Percentiles rank a stretch among this genome's conserved stretches.
Conservation (phyloP, 2,329 filamentous ascomycete species). For the Aspergillus sp. region DNA sequence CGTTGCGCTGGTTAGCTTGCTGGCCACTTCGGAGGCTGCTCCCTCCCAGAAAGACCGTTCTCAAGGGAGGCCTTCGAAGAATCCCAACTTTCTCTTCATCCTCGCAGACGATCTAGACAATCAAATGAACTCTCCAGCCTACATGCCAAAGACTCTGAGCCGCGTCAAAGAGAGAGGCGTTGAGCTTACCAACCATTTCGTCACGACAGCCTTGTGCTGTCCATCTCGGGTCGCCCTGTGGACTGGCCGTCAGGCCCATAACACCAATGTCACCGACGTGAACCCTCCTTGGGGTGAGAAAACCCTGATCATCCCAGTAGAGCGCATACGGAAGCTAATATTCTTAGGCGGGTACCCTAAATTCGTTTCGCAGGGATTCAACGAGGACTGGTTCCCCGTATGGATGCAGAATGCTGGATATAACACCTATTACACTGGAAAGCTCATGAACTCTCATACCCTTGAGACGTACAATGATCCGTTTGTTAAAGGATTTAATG, state of each 20-base stretch:
- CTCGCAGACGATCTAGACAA: slow-evolving; percentile 67
- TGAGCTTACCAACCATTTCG: slow-evolving; percentile 59
- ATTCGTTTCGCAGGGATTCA: slow-evolving; percentile 63
- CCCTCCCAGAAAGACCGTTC: too few relatives aligned
- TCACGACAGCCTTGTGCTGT: slow-evolving; percentile 64
- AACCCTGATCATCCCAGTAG: not conserved
- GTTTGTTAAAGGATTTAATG: slow-evolving; percentile 59
- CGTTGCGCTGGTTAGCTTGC: too few relatives aligned
- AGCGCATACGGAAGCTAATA: slow-evolving; percentile 29
- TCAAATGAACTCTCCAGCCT: slow-evolving; percentile 35
- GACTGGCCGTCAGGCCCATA: slow-evolving; percentile 66
- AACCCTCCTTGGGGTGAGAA: slow-evolving; percentile 25
- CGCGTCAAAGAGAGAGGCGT: slow-evolving; percentile 51
- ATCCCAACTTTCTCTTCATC: slow-evolving; percentile 64
- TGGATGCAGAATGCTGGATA: slow-evolving; percentile 71
- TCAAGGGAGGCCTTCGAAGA: too few relatives aligned
- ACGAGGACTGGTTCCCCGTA: slow-evolving; percentile 66
- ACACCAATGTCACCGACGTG: slow-evolving; percentile 64
- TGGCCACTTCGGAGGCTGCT: too few relatives aligned
- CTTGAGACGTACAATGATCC: slow-evolving; percentile 62
- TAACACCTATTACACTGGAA: slow-evolving; percentile 66
- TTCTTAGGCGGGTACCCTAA: slow-evolving; percentile 56
- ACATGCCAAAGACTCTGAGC: slow-evolving; percentile 50
- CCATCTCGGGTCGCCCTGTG: slow-evolving; percentile 63
- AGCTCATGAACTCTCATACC: slow-evolving; percentile 67